These are phyloP conservation scores for Chloranthus sessilifolius DNA, from an alignment of 164 flowering plant genomes.

Conservation along the genomic window DNA sequence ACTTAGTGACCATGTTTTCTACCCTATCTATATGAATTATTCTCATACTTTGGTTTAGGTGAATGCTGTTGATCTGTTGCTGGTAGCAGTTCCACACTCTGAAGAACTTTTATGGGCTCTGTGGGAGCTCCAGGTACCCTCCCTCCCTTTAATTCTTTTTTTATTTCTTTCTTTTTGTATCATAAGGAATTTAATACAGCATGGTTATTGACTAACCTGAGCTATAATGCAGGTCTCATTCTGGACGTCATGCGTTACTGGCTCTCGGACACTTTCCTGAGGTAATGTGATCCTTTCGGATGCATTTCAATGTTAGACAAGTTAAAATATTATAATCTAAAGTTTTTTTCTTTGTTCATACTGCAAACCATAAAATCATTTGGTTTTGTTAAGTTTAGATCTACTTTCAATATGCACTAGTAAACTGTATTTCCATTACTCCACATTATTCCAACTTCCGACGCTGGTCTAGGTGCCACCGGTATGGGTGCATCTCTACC, in stretches of 20 bases:
- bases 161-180: too few relatives aligned
- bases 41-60: constrained; percentile 41
- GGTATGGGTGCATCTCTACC: too few relatives aligned
- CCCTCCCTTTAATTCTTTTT: too few relatives aligned
- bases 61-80: constrained; percentile 67
- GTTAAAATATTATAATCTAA: too few relatives aligned
- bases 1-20: too few relatives aligned
- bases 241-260: constrained; percentile 90
- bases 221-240: constrained; percentile 63
- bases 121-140: constrained; percentile 87
- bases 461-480: too few relatives aligned
- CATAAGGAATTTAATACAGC: background rate
- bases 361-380: too few relatives aligned
- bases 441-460: constrained; percentile 17
- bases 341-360: too few relatives aligned
- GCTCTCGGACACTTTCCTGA: constrained; percentile 78
- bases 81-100: constrained; percentile 49
- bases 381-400: too few relatives aligned
- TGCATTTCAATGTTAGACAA: too few relatives aligned
- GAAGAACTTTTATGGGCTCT: constrained; percentile 85
- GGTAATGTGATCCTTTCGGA: constrained; percentile 52
- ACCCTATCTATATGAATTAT: too few relatives aligned
- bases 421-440: background rate
- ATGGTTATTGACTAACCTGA: constrained; percentile 2
- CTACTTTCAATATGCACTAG: too few relatives aligned